These are phyloP conservation scores for Allantophomopsis cytisporea DNA, from an alignment of 2,329 filamentous ascomycete species.

Conservation along the genomic window DNA sequence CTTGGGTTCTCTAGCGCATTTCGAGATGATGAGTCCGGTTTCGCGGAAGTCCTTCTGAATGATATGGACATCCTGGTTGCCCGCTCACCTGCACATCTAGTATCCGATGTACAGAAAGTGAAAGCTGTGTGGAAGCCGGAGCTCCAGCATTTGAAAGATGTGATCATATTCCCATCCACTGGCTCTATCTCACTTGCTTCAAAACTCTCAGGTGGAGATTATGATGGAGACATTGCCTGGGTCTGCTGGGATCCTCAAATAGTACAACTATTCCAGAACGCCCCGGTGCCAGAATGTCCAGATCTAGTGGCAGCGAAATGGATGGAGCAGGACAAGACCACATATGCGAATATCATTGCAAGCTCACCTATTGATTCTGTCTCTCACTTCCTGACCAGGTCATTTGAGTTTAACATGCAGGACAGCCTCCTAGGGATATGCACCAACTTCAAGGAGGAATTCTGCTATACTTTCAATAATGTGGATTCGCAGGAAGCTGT, in stretches of 20 bases:
- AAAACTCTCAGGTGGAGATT: conserved; percentile 66
- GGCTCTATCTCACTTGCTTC: conserved; percentile 51
- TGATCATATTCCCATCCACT: conserved; percentile 61
- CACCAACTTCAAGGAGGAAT: conserved; percentile 48
- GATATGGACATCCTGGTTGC: conserved; percentile 51
- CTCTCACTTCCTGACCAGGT: conserved; percentile 32
- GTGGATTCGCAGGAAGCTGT: conserved; percentile 31
- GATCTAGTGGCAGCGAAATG: conserved; percentile 33
- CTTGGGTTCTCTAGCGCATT: conserved; percentile 53
- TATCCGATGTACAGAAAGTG: conserved; percentile 61
- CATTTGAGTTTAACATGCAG: conserved; percentile 44
- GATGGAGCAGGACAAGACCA: conserved; percentile 32
- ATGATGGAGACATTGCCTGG: conserved; percentile 71
- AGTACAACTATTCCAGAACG: conserved; percentile 53
- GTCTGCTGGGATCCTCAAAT: conserved; percentile 59
- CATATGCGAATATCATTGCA: conserved; percentile 13
- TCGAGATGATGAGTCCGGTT: conserved; percentile 33
- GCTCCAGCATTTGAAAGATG: conserved; percentile 58
- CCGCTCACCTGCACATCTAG: conserved; percentile 54
- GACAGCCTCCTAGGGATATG: conserved; percentile 45
- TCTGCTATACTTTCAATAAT: conserved; percentile 43
- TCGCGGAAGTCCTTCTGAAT: conserved; percentile 38
- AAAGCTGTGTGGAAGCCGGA: conserved; percentile 41
- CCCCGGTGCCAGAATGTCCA: conserved; percentile 28
- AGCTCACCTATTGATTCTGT: conserved; percentile 2